These are phyloP conservation scores for Coccomyxa sp. DNA, from an alignment of 139 green algal genomes.

Conservation along the genomic window DNA sequence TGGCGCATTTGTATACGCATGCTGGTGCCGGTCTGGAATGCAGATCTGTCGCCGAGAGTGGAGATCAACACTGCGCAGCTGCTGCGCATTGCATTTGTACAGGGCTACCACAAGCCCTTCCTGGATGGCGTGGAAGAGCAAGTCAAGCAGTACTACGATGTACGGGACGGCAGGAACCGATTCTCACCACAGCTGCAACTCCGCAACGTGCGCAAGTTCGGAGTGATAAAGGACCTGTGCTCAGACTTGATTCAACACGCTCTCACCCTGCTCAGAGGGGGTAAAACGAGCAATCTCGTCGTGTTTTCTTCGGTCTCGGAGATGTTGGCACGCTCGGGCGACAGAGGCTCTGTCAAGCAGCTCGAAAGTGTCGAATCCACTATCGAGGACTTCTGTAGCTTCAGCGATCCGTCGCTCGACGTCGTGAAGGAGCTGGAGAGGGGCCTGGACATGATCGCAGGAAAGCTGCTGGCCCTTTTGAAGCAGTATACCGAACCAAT, in stretches of 20 bases:
- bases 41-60: background rate
- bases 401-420: background rate
- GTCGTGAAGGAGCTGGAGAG: background rate
- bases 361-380: background rate
- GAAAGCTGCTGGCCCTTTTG: background rate
- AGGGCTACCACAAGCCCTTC: background rate
- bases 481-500: background rate
- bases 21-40: background rate
- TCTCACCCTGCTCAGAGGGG: background rate
- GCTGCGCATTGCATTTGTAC: background rate
- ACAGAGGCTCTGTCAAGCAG: background rate
- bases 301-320: background rate
- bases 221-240: background rate
- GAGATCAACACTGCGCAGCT: background rate
- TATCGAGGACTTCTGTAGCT: constrained; percentile 1
- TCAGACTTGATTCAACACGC: background rate
- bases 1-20: background rate
- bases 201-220: background rate
- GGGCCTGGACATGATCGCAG: background rate
- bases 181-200: background rate
- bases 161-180: background rate
- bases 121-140: background rate
- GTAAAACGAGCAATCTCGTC: constrained; percentile 1
- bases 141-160: background rate
- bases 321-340: background rate